Evolutionary conservation across 306 rosid genomes (phyloP), one percentile per base, ranked within the genome.

Genomic region (Begonia peltatifolia): DNA sequence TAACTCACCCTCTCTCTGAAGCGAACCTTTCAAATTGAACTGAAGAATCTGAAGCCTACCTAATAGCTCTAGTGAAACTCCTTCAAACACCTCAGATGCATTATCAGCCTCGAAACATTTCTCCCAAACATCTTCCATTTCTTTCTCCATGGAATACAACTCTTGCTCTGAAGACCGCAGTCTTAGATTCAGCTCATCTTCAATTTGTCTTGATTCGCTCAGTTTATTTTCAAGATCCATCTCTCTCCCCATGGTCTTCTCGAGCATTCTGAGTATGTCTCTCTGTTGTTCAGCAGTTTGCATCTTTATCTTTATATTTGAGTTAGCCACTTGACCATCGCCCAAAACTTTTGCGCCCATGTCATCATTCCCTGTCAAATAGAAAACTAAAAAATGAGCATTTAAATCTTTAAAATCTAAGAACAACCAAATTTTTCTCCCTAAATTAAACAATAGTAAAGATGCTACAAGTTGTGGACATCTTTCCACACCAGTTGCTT

Each of bases 231-330:
- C 93, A 56, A 84, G 86, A 61, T 87, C 94, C 59, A 87, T 69
- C 59, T 84, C 96, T 65, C 75, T 77, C 22, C 85, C 87, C 74
- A 84, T 66, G 44, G 94, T 71, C 62, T 77, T 84, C 71, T 87
- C 94, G 14, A 84, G 78, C 84, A 77, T 67, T 76, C 82, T 81
- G 62, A 87, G 72, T 56, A 87, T 65, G 63, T 69, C 59, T 55
- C 78, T 81, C 68, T 77, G 87, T 57, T 79, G 87, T 61, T 71
- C 93, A 56, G 62, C 65, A 42, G 92, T 81, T 56, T 76, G 85
- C 79, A 81, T 66, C 13, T 84, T 74, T 62, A 75, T 68, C 58
- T 50, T 61, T 15, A 67, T 50, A 46, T 63, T 71, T 49, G 35
- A 59, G 55, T 71, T 56, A 46, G 65, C 54, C 57, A 63, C 48